Conservation (phyloP, 2,329 filamentous ascomycete species). For the Botrytis hyacinthi region DNA sequence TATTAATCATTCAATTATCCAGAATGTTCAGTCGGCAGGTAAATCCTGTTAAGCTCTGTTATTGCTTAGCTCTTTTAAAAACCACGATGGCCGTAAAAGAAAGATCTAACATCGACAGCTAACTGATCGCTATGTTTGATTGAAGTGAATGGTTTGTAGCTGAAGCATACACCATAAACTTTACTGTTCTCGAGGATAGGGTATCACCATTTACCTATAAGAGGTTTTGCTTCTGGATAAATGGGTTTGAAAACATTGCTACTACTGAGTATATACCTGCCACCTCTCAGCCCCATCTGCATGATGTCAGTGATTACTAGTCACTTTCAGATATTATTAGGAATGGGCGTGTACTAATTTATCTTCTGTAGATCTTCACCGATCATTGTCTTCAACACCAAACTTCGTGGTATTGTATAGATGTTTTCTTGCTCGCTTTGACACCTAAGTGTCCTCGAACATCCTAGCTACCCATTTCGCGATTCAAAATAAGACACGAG, state of each 20-base stretch:
- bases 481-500: neutral
- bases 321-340: neutral
- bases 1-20: neutral
- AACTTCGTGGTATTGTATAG: neutral
- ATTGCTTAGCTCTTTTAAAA: neutral
- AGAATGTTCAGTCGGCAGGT: neutral
- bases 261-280: neutral
- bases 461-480: neutral
- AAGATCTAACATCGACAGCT: neutral
- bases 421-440: neutral
- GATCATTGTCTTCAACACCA: neutral
- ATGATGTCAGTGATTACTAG: neutral
- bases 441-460: neutral
- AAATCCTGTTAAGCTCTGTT: neutral
- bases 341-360: neutral
- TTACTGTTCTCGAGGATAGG: neutral
- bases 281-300: neutral
- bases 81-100: neutral
- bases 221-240: neutral
- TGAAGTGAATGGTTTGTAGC: neutral
- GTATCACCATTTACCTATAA: neutral
- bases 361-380: neutral
- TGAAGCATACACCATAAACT: neutral
- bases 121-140: neutral
- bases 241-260: neutral